Percentiles rank a stretch among this genome's conserved stretches.
Evolutionary conservation across 192 early-diverging fungal genomes (phyloP).

Genomic region (Podila verticillata): DNA sequence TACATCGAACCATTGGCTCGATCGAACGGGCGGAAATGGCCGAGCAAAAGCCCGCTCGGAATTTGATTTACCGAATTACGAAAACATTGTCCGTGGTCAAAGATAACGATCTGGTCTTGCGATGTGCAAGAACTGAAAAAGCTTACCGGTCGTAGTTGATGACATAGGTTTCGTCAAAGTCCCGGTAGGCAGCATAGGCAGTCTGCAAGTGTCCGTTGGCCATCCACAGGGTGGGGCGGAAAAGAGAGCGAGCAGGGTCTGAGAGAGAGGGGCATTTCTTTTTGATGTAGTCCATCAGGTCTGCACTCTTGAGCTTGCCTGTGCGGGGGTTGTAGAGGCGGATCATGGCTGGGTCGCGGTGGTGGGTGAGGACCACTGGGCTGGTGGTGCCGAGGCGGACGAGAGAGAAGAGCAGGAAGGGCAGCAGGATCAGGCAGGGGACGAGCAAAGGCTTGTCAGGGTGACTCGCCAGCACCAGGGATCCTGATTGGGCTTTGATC

Average conservation of each 20-base stretch:
- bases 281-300: slow-evolving; percentile 37
- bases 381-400: slow-evolving; percentile 24
- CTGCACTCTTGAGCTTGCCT: slow-evolving; percentile 15
- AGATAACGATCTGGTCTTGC: not conserved
- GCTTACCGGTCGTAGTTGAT: slow-evolving; percentile 76
- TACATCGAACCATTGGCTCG: slow-evolving; percentile 22
- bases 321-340: slow-evolving; percentile 15
- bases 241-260: slow-evolving; percentile 15
- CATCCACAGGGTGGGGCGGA: slow-evolving; percentile 74
- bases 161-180: slow-evolving; percentile 36
- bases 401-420: slow-evolving; percentile 23
- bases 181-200: slow-evolving; percentile 65
- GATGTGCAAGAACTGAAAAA: too few species aligned
- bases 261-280: slow-evolving; percentile 41
- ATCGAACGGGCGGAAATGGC: slow-evolving; percentile 8
- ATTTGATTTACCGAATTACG: not conserved
- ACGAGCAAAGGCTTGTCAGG: slow-evolving; percentile 14
- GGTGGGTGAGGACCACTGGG: slow-evolving; percentile 23
- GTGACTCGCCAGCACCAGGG: not conserved
- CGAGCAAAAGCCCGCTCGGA: not conserved
- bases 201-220: slow-evolving; percentile 85
- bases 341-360: slow-evolving; percentile 20
- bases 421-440: slow-evolving; percentile 21
- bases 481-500: not conserved
- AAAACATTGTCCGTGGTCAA: not conserved